Base-by-base conservation (phyloP, 805 yeast species). In the Blastobotrys attinorum region DNA sequence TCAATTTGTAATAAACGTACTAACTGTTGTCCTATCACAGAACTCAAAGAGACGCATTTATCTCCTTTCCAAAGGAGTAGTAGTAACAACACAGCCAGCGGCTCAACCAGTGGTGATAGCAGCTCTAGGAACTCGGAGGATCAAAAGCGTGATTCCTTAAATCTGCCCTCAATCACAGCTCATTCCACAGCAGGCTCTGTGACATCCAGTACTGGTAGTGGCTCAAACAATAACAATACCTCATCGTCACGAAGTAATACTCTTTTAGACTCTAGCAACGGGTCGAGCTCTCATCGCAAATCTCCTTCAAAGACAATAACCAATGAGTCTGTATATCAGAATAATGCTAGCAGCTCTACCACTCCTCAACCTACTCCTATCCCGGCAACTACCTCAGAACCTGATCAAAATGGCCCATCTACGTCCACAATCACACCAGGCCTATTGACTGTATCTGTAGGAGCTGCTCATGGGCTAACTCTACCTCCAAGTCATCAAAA, bases 391-490 rank as follows among this genome's bases (percentile, higher is more conserved):
- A 8, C 34, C 7, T 31, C 17, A 8, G 34, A 15, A 11, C 7
- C 10, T 17, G 6, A 31, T 17, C 17, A 17, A 6, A 22, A 32
- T 32, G 36, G 36, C 7, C 13, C 16, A 8, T 11, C 25, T 17
- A 50, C 59, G 3, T 49, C 61, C 2, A 47, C 60, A 13, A 47
- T 56, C 37, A 67, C 64, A 25, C 88, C 90, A 0, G 95, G 95
- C 2, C 67, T 84, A 22, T 70, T 87, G 52, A 83, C 89, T 0
- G 81, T 87, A 22, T 83, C 84, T 57, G 73, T 87, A 8, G 84
- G 84, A 57, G 75, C 77, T 32, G 84, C 89, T 31, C 72, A 74
- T 46, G 76, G 77, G 40, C 72, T 87, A 50, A 70, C 69, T 38
- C 70, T 88, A 40, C 96, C 96, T 3, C 76, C 83, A 2, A 39